Evolutionary conservation across 768 basidiomycete species (phyloP), one percentile per base, ranked within the genome.

Genomic region (Leccinum subgranulosum): DNA sequence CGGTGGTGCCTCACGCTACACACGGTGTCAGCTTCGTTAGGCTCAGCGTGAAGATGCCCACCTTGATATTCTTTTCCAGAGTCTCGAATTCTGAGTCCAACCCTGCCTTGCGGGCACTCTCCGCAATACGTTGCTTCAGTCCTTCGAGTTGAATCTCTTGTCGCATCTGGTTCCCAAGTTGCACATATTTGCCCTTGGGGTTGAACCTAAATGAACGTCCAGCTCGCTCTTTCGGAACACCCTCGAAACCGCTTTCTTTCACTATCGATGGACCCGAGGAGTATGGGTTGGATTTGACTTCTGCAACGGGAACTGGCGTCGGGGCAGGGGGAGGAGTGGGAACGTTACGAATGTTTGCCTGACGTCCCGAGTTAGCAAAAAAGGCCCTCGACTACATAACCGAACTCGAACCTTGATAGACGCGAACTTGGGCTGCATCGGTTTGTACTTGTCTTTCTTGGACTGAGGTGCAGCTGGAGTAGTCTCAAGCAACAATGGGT

Each of bases 361-460:
- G 51, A 12, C 4, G 51, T n/a, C 1, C 3, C 2, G 29, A 3
- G 48, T 65, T 15, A 59, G 51, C 17, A 31, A 1, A 23, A 23
- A 49, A 21, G 45, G 39, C 25, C 41, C 17, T 28, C 11, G 5
- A 55, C 14, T n/a, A 33, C 14, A 34, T 27, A 15, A 14, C 23
- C 36, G 21, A 43, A 25, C 31, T 64, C 77, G 49, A 19, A 87
- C 92, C 78, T 89, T 94, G 73, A 96, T 94, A 3, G 93, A 92
- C 0, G 95, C 92, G 72, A 98, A 99, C 73, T 99, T 99, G 51
- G 97, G 97, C 61, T 95, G 94, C 95, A 99, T 98, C 17, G 96
- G 94, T 70, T 95, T 96, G 74, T 97, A 97, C 60, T 90, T 77
- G 72, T 97, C 92, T 72, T 95, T 93, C 74, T 90, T 91, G 27